These are phyloP conservation scores for Lithocarpus polystachyus DNA, from an alignment of 306 rosid species.

Conservation along the genomic window DNA sequence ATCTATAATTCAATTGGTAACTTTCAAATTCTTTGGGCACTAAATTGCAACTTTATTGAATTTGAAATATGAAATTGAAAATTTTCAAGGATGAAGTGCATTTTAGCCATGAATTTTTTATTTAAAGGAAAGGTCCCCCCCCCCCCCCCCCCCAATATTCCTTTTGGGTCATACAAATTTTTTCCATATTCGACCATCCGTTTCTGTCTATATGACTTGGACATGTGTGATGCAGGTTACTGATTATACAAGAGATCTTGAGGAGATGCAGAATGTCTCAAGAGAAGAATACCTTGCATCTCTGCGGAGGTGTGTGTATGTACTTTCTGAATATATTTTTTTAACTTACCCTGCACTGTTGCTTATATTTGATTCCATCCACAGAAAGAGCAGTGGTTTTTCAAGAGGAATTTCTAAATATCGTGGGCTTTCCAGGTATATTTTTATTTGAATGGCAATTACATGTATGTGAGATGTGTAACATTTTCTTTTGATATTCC, in stretches of 20 bases:
- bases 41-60: too few relatives aligned
- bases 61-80: too few relatives aligned
- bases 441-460: conserved; percentile 16
- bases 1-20: too few relatives aligned
- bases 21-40: too few relatives aligned
- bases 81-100: too few relatives aligned
- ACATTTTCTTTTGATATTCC: not conserved
- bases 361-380: conserved; percentile 36
- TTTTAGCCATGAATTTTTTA: too few relatives aligned
- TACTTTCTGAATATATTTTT: conserved; percentile 14
- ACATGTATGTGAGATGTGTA: not conserved
- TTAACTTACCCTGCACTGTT: not conserved
- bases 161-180: too few relatives aligned
- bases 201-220: conserved; percentile 11
- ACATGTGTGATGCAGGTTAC: conserved; percentile 64
- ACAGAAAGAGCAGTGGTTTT: conserved; percentile 99
- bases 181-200: not conserved
- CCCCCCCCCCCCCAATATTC: too few relatives aligned
- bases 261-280: conserved; percentile 91
- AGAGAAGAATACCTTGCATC: conserved; percentile 99
- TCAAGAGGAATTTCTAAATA: conserved; percentile 93
- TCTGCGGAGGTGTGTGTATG: conserved; percentile 64
- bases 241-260: conserved; percentile 95
- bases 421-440: conserved; percentile 89
- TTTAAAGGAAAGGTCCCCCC: too few relatives aligned